Base-by-base conservation (phyloP, 2,329 filamentous ascomycete species). In the Fusarium sp. region DNA sequence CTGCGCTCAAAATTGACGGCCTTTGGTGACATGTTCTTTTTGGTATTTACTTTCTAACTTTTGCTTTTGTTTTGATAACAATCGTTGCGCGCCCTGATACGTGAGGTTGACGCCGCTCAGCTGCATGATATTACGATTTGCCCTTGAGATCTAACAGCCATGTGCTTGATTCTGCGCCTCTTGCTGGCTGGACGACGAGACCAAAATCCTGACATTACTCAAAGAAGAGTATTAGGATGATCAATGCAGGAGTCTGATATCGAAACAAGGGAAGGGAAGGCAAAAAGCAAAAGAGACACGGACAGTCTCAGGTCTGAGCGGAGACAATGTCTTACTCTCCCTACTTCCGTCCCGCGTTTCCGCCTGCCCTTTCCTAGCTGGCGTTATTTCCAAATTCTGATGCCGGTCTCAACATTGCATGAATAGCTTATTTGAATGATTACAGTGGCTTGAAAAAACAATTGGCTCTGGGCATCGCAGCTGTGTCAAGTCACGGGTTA, bases 121-220 rank as follows among this genome's bases (percentile, higher is more conserved):
- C 31, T 63, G 60, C 56, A 73, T 62, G 22, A n/a, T 6, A 49
- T 18, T 66, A 18, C n/a, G 26, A 48, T 44, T 48, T n/a, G 26
- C 45, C 14, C 38, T 26, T 17, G n/a, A n/a, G 24, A 41, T 8
- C 8, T 22, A 15, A 6, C 6, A 38, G 28, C 18, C 58, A 72
- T 72, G 63, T 74, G 58, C 33, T 51, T 17, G 39, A 69, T 60
- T 47, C 49, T 54, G 14, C 47, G 17, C 22, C n/a, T 22, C 41
- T 69, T 11, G 71, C 55, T 74, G 71, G 71, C 71, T 62, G 44
- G 68, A 42, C 59, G 71, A 74, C 36, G 24, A 55, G 26, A 20
- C 10, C 24, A 51, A 18, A 72, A 52, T 65, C 49, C 59, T 49
- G 10, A 51, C 7, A 44, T 58, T 55, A 14, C 59, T 31, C 1